Evolutionary conservation across 148 eudicot genomes (phyloP).

Genomic region (Rhododendron williamsianum): DNA sequence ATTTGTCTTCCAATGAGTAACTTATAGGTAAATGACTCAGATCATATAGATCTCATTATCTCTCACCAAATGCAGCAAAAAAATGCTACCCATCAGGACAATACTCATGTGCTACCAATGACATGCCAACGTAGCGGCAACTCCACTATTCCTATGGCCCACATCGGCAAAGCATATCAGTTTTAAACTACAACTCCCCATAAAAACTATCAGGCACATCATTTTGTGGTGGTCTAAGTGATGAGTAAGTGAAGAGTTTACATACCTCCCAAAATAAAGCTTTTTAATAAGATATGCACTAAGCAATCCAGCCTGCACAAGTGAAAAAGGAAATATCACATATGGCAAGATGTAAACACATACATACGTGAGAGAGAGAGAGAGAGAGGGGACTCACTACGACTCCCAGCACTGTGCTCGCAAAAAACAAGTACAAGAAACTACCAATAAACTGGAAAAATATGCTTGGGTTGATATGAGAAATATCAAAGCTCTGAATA

Average conservation of each 20-base stretch:
- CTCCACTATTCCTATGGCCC: not conserved
- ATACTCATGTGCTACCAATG: not conserved
- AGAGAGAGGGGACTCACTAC: slow-evolving; percentile 35
- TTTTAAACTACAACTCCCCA: not conserved
- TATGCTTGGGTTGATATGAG: slow-evolving; percentile 43
- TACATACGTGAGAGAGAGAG: not conserved
- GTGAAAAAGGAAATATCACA: slow-evolving; percentile 8
- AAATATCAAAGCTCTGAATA: slow-evolving; percentile 67
- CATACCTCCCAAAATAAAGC: slow-evolving; percentile 73
- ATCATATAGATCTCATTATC: not conserved
- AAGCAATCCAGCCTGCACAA: slow-evolving; percentile 56
- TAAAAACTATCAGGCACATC: not conserved
- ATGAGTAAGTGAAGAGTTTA: slow-evolving; percentile 5
- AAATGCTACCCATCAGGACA: not conserved
- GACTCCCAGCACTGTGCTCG: slow-evolving; percentile 67
- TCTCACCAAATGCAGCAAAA: not conserved
- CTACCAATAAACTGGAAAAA: slow-evolving; percentile 54
- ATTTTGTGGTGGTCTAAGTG: not conserved
- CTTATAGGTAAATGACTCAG: not conserved
- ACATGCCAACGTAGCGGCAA: not conserved
- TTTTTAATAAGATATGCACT: slow-evolving; percentile 64
- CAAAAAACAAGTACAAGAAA: slow-evolving; percentile 53
- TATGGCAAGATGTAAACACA: not conserved
- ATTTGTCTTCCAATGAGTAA: not conserved
- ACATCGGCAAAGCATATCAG: not conserved